Percentiles rank a stretch among this genome's conserved stretches.
These are phyloP conservation scores for Hepatocystis sp. DNA, from an alignment of 169 alveolate species.

Conservation along the genomic window DNA sequence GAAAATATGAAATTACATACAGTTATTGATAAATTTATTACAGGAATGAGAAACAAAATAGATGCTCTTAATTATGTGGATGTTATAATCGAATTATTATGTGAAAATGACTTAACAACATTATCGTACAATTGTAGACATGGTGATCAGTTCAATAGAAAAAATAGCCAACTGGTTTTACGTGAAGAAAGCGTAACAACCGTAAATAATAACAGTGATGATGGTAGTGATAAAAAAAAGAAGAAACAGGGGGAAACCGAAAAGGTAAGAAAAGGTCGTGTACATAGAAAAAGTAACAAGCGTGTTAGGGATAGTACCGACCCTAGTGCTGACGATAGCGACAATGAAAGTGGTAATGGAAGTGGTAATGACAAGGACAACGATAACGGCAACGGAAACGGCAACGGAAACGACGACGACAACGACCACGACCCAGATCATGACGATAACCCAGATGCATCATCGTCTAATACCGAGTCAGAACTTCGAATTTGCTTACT, in stretches of 20 bases:
- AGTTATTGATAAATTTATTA: conserved; percentile 57
- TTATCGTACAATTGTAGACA: too few relatives aligned
- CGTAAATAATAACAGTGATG: not conserved
- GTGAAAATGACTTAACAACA: conserved; percentile 49
- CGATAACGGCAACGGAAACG: not conserved
- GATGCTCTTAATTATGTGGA: conserved; percentile 48
- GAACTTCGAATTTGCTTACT: conserved; percentile 52
- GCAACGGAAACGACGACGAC: not conserved
- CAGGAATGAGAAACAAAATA: conserved; percentile 51
- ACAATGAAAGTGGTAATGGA: not conserved
- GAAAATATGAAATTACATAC: conserved; percentile 66
- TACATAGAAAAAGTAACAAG: not conserved
- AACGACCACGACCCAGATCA: not conserved
- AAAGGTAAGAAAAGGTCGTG: not conserved
- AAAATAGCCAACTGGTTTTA: not conserved
- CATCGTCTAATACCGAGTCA: too few relatives aligned
- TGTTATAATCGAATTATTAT: conserved; percentile 34
- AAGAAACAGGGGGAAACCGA: not conserved
- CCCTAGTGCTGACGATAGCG: not conserved
- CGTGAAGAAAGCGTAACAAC: not conserved
- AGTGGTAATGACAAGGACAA: not conserved
- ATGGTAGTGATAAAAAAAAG: not conserved
- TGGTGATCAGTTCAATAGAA: too few relatives aligned
- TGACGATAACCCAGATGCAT: not conserved
- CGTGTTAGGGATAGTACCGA: conserved; percentile 1